Evolutionary conservation across 345 rosid genomes (phyloP), one percentile per base, ranked within the genome.

Genomic region (Corchorus olitorius): DNA sequence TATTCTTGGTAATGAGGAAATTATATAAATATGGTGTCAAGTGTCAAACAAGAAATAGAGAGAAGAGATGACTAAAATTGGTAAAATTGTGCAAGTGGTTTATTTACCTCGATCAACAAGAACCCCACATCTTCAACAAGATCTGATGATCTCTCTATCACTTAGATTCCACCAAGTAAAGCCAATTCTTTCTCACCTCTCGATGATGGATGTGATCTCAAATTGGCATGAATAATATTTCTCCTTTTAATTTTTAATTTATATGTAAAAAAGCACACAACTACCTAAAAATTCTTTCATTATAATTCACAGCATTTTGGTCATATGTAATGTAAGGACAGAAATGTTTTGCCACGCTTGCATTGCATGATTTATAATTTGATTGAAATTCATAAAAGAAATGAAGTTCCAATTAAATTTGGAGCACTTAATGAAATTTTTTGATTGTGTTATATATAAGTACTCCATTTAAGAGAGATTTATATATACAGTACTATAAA

Each of bases 211-310:
- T 49, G 72, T 76, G 73, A 76, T 76, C 81, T 79, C 50, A 5
- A 5, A 17, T 34, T 12, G 33, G 5, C 49, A 54, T 65, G 48
- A 19, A 27, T 7, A 7, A 17, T 27, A 27, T 27, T 27, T 27
- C 27, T 27, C 27, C 27, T 27, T 39, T 39, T 39, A 3, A 0
- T 39, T 39, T 39, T 3, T 3, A 39, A 39, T 4, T 4, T 3
- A 39, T 6, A 39, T 3, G 6, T 3, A 39, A 39, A 39, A 39
- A 39, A 39, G 43, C 17, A 54, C 83, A 73, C 79, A 39, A 69
- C 53, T 72, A 22, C 72, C 85, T 64, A 82, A 77, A 76, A 64
- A 76, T 80, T 82, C 80, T 71, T 61, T 63, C 73, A 65, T 62
- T 34, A 37, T 53, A 4, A 27, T 6, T 39, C 43, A 39, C 4